Evolutionary conservation across 228 moss, liverwort and hornwort species (phyloP), one percentile per base, ranked within the genome.

Genomic region (Sphagnum magellanicum): DNA sequence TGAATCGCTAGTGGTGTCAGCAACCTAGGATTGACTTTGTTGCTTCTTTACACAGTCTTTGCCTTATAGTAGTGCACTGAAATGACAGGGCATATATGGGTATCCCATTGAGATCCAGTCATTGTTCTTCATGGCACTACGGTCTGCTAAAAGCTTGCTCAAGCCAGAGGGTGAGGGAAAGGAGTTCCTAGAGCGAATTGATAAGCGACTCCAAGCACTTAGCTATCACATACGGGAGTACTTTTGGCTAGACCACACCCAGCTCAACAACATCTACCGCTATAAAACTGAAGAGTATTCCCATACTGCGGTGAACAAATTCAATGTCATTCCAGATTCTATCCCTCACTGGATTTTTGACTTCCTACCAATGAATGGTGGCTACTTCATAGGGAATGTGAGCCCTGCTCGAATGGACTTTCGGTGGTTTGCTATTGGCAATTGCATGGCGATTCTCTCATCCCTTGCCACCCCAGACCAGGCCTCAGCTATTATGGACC

Each of bases 351-450:
- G 94, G 94, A 83, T 95, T 46, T 95, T 95, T 70, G 94, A 95
- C 67, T 95, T 92, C 70, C 81, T 95, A 74, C 94, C 94, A 8
- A 72, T 95, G 83, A 95, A 92, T 72, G 94, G 94, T 51, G 94
- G 94, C 10, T 95, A 84, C 65, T 92, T 95, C 65, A 90, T 95
- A 53, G 94, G 94, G 59, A 95, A 95, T 63, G 94, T 95, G n/a
- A 95, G 94, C 61, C 94, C 94, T 16, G 94, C 94, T 49, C 81
- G 94, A 63, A 95, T 95, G 94, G 94, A 95, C 67, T 95, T 95
- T 71, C 88, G 94, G 59, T 95, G 94, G 94, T 95, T 95, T 76
- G 77, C 94, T 66, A 95, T 95, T 51, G 94, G 94, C 63, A 95
- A 95, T 73, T 90, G 92, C 67, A 83, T 91, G 73, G 90, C 94